phyloP scores from a whole-genome alignment of 2,329 filamentous ascomycete species.

The Bipolaris cookei region DNA sequence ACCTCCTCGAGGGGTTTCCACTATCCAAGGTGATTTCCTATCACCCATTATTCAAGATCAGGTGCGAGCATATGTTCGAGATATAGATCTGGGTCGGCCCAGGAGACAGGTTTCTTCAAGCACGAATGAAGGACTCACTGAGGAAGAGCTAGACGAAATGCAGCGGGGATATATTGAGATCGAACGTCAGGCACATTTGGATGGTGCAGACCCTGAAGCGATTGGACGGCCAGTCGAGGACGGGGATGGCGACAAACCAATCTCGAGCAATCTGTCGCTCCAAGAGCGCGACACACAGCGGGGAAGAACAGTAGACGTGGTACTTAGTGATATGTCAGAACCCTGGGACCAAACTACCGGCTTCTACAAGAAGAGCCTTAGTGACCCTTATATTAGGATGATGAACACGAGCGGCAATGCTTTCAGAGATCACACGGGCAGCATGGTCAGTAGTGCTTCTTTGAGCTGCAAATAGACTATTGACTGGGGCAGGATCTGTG shows the following conservation, averaged over 20 bases:
- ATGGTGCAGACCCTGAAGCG: slow-evolving; percentile 30
- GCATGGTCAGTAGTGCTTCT: slow-evolving; percentile 74
- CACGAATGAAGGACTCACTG: slow-evolving; percentile 39
- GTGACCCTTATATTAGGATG: slow-evolving; percentile 96
- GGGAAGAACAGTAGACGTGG: slow-evolving; percentile 79
- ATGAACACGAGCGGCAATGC: slow-evolving; percentile 95
- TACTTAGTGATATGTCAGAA: slow-evolving; percentile 98
- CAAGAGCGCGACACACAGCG: slow-evolving; percentile 48
- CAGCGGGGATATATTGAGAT: slow-evolving; percentile 69
- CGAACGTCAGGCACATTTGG: slow-evolving; percentile 59
- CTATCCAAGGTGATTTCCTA: slow-evolving; percentile 93
- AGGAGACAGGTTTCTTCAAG: slow-evolving; percentile 40
- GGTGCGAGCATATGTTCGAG: slow-evolving; percentile 76
- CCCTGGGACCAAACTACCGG: slow-evolving; percentile 85
- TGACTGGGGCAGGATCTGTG: slow-evolving; percentile 77
- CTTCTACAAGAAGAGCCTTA: slow-evolving; percentile 86
- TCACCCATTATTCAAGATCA: slow-evolving; percentile 74
- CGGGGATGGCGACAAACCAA: slow-evolving; percentile 30
- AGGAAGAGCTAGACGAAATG: slow-evolving; percentile 51
- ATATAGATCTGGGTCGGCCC: slow-evolving; percentile 65
- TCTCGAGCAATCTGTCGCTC: slow-evolving; percentile 36
- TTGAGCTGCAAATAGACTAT: not conserved
- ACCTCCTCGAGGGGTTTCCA: slow-evolving; percentile 88
- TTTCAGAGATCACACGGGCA: slow-evolving; percentile 88
- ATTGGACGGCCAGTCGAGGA: slow-evolving; percentile 20